Conservation (phyloP, 495 filamentous ascomycete species). For the Ascodesmis nigricans region DNA sequence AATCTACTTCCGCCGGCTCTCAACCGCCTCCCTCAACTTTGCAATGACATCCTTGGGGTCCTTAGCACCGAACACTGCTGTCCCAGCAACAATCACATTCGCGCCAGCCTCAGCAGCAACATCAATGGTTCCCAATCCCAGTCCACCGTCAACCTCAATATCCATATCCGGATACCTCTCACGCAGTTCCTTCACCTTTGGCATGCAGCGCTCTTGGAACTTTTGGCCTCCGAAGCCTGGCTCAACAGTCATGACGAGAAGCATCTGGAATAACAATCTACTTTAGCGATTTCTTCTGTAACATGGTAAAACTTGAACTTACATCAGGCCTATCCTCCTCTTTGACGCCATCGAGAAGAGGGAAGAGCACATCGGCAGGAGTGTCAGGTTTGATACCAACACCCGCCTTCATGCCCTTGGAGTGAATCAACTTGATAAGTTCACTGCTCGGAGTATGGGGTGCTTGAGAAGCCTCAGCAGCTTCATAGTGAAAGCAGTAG, state of each 20-base stretch:
- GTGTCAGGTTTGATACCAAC: constrained; percentile 92
- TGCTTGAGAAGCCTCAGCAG: constrained; percentile 63
- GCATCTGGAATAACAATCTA: constrained; percentile 44
- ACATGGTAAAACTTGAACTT: constrained; percentile 23
- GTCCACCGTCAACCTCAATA: constrained; percentile 90
- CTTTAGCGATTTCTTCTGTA: neutral
- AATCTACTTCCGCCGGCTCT: constrained; percentile 35
- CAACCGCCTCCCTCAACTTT: constrained; percentile 55
- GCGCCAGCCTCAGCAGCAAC: constrained; percentile 87
- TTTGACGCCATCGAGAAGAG: constrained; percentile 66
- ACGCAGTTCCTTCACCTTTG: constrained; percentile 71
- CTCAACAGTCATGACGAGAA: constrained; percentile 94
- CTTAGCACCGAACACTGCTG: constrained; percentile 80
- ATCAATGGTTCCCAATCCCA: constrained; percentile 75
- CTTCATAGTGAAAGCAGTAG: constrained; percentile 99
- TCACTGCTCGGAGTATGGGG: constrained; percentile 66
- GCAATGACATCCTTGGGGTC: constrained; percentile 69
- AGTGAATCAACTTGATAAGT: constrained; percentile 76
- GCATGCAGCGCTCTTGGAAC: constrained; percentile 88
- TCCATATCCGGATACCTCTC: constrained; percentile 71
- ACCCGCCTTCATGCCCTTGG: constrained; percentile 68
- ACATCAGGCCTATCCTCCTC: constrained; percentile 75
- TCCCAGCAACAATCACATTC: constrained; percentile 97
- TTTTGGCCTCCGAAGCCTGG: constrained; percentile 96
- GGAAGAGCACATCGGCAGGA: constrained; percentile 70